Conservation (phyloP, 495 filamentous ascomycete genomes). For the Durotheca rogersii region DNA sequence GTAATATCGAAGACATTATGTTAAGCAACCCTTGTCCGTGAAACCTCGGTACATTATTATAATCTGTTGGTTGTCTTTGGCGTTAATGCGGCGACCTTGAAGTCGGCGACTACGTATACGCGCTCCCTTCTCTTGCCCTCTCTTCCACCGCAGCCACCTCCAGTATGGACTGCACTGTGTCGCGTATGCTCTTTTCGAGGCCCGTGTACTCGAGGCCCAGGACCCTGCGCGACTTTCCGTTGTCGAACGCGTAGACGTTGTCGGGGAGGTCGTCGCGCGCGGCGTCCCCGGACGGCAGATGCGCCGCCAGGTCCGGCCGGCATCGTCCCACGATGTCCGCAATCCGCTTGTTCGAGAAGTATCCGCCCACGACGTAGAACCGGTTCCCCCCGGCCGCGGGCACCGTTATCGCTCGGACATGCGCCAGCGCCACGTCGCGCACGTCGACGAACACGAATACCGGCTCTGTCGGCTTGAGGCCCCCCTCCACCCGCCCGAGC, state of each 20-base stretch:
- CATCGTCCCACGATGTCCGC: constrained; percentile 32
- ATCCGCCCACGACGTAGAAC: constrained; percentile 46
- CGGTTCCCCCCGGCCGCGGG: constrained; percentile 44
- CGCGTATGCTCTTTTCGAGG: constrained; percentile 41
- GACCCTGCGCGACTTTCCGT: constrained; percentile 33
- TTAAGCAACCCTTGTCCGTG: too few relatives aligned
- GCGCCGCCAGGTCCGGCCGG: constrained; percentile 28
- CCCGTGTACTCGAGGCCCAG: constrained; percentile 43
- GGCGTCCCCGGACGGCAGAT: constrained; percentile 30
- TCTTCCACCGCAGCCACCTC: not conserved
- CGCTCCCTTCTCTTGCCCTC: not conserved
- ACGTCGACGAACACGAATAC: constrained; percentile 54
- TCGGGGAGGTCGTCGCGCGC: constrained; percentile 39
- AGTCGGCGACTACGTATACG: not conserved
- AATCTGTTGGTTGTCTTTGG: too few relatives aligned
- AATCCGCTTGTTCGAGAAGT: constrained; percentile 46
- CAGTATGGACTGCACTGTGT: constrained; percentile 41
- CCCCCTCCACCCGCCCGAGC: constrained; percentile 32
- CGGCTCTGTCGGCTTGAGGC: constrained; percentile 38
- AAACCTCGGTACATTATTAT: too few relatives aligned
- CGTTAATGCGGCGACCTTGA: too few relatives aligned
- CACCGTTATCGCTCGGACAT: constrained; percentile 39
- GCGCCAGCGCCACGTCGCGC: constrained; percentile 49
- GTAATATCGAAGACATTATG: too few relatives aligned
- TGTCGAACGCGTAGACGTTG: constrained; percentile 43